A percentile compares a stretch with the other conserved stretches of the same genome.
Conservation (phyloP, 306 rosid genomes). For the Astragalus membranaceus region DNA sequence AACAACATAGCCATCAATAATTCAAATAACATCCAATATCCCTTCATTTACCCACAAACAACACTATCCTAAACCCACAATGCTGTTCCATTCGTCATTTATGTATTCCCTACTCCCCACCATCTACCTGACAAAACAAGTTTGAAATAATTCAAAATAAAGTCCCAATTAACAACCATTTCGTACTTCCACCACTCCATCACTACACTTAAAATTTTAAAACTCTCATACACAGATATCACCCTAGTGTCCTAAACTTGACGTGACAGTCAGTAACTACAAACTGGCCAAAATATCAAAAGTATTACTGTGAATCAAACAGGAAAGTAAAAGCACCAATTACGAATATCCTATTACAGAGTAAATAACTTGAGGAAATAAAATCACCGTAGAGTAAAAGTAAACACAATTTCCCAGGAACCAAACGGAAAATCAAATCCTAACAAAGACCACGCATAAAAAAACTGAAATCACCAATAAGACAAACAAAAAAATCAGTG, state of each 20-base stretch:
- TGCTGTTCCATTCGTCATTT: neutral
- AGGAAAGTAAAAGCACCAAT: slow-evolving; percentile 3
- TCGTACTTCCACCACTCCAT: neutral
- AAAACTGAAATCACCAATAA: slow-evolving; percentile 3
- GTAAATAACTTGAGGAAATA: neutral
- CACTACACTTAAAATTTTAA: neutral
- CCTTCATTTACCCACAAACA: neutral
- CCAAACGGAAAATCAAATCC: slow-evolving; percentile 16
- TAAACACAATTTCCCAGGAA: slow-evolving; percentile 18
- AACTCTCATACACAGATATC: neutral
- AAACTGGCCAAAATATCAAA: neutral
- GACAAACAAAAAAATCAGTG: neutral
- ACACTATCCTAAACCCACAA: neutral
- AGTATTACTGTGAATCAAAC: neutral
- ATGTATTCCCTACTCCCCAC: neutral
- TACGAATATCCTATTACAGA: neutral
- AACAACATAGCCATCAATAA: neutral
- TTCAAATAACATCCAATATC: neutral
- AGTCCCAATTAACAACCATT: slow-evolving; percentile 5
- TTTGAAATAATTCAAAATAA: neutral
- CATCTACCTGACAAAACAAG: neutral
- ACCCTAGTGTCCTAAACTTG: neutral
- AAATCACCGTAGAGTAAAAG: slow-evolving; percentile 1
- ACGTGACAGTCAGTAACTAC: slow-evolving; percentile 12
- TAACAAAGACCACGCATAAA: neutral